A percentile compares a stretch with the other conserved stretches of the same genome.
Evolutionary conservation across 2,329 filamentous ascomycete genomes (phyloP).

Genomic region (Aspergillus tanneri): DNA sequence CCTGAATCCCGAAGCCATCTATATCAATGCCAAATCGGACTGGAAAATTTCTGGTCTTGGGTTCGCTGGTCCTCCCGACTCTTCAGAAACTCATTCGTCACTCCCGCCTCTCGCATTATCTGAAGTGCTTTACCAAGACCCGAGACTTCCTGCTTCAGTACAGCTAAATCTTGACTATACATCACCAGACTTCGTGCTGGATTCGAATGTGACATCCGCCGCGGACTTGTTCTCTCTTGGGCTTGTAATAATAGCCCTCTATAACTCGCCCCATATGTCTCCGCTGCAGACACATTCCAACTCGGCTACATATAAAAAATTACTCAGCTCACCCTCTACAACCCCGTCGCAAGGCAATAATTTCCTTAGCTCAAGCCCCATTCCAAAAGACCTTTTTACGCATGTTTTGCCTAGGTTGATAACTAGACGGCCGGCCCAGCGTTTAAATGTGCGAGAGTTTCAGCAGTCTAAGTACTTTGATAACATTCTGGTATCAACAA

Average conservation of each 20-base stretch:
- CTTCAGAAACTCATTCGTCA: conserved; percentile 70
- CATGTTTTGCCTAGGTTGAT: conserved; percentile 82
- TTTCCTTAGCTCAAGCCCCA: conserved; percentile 73
- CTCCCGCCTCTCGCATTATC: conserved; percentile 77
- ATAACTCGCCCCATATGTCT: conserved; percentile 90
- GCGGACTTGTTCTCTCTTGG: conserved; percentile 95
- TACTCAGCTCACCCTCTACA: conserved; percentile 75
- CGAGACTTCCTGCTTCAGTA: conserved; percentile 74
- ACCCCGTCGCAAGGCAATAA: conserved; percentile 79
- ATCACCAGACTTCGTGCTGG: conserved; percentile 90
- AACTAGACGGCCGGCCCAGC: conserved; percentile 79
- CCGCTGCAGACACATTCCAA: conserved; percentile 81
- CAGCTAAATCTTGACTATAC: conserved; percentile 92
- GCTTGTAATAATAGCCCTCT: conserved; percentile 81
- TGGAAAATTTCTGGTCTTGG: conserved; percentile 97
- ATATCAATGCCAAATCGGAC: conserved; percentile 95
- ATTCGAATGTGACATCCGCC: conserved; percentile 78
- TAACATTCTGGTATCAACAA: conserved; percentile 93
- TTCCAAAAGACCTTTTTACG: conserved; percentile 74
- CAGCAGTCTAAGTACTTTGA: conserved; percentile 96
- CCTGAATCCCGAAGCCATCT: conserved; percentile 86
- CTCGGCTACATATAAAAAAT: conserved; percentile 76
- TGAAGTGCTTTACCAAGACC: conserved; percentile 81
- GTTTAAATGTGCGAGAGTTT: conserved; percentile 85
- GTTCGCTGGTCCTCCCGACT: conserved; percentile 79